phyloP scores from a whole-genome alignment of 495 filamentous ascomycete species.

The Podospora pseudocomata region DNA sequence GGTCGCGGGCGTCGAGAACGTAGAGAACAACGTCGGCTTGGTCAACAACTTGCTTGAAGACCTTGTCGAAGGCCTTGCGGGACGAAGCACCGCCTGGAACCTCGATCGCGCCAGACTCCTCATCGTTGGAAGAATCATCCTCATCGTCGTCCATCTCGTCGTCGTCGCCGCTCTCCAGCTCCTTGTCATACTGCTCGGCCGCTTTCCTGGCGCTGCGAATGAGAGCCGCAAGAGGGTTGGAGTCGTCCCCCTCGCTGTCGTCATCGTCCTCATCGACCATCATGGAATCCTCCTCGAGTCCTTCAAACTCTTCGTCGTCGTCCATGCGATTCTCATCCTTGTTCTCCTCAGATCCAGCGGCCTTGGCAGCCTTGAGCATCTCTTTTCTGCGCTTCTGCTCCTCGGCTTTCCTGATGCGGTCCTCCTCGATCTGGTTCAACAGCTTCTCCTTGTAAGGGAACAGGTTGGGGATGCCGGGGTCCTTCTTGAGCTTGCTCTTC shows the following conservation, averaged over 20 bases:
- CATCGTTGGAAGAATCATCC: constrained; percentile 51
- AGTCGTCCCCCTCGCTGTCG: constrained; percentile 49
- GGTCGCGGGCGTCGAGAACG: constrained; percentile 90
- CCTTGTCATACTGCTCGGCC: constrained; percentile 72
- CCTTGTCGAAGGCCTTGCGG: constrained; percentile 84
- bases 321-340: constrained; percentile 43
- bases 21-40: constrained; percentile 89
- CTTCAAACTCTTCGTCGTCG: constrained; percentile 39
- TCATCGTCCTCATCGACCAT: constrained; percentile 47
- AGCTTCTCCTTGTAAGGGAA: constrained; percentile 98
- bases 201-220: constrained; percentile 86
- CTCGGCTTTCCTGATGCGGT: constrained; percentile 71
- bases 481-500: constrained; percentile 89
- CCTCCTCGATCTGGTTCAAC: constrained; percentile 89
- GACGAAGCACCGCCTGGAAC: constrained; percentile 59
- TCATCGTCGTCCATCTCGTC: constrained; percentile 59
- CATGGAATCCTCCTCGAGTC: constrained; percentile 26
- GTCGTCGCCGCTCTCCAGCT: constrained; percentile 55
- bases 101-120: constrained; percentile 35
- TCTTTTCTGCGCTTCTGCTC: constrained; percentile 67
- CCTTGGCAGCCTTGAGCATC: constrained; percentile 62
- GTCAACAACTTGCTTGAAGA: constrained; percentile 92
- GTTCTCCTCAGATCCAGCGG: constrained; percentile 35
- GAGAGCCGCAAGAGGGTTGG: constrained; percentile 88
- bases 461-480: constrained; percentile 92